Conservation (phyloP, 208 protist genomes). For the Angomonas deanei region DNA sequence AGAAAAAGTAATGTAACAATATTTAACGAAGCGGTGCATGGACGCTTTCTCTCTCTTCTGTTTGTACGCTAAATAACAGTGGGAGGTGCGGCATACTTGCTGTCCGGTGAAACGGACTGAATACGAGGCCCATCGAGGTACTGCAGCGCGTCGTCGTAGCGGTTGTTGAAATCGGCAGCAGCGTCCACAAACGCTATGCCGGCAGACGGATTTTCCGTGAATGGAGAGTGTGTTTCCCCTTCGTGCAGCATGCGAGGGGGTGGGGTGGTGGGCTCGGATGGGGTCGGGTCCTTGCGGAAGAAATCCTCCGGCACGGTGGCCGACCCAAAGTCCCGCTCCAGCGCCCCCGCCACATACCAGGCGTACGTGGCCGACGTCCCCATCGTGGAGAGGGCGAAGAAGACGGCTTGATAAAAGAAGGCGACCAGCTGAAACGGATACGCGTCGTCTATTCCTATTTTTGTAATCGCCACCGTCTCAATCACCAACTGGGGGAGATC, state of each 20-base stretch:
- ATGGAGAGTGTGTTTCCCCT: background rate
- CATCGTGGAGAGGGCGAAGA: conserved; percentile 34
- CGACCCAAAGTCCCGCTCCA: conserved; percentile 27
- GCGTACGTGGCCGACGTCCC: conserved; percentile 31
- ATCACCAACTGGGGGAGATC: conserved; percentile 50
- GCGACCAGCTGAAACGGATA: conserved; percentile 27
- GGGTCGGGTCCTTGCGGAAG: background rate
- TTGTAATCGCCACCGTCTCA: conserved; percentile 28
- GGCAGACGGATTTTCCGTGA: background rate
- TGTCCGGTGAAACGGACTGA: background rate
- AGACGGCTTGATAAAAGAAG: conserved; percentile 44
- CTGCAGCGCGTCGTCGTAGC: background rate
- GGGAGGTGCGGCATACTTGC: no score
- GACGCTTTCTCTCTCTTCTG: no score
- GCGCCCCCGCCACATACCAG: conserved; percentile 37
- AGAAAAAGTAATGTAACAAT: no score
- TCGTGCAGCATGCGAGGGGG: conserved; percentile 1
- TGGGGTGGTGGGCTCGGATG: background rate
- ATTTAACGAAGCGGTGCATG: no score
- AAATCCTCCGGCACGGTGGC: background rate
- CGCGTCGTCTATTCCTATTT: conserved; percentile 24
- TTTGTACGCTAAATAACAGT: no score
- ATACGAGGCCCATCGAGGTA: background rate
- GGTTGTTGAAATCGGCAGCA: background rate
- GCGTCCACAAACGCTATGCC: background rate